A percentile compares a stretch with the other conserved stretches of the same genome.
Conservation (phyloP, 306 rosid genomes). For the Spatholobus suberectus region DNA sequence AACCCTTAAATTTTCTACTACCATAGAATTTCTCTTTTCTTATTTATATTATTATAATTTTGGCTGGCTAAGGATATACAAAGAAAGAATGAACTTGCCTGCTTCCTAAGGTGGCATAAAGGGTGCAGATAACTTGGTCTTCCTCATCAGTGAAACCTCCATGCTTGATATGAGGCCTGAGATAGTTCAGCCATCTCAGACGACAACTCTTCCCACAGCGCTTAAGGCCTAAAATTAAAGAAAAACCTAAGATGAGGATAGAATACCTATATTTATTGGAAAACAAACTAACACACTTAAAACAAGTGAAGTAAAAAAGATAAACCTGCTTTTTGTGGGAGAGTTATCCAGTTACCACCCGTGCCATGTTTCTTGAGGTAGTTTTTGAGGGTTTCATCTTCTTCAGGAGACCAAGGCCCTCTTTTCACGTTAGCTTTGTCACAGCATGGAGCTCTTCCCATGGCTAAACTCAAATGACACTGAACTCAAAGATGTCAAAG, state of each 20-base stretch:
- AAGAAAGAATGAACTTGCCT: conserved; percentile 26
- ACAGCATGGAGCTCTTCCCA: conserved; percentile 53
- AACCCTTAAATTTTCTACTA: background rate
- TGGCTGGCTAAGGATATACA: background rate
- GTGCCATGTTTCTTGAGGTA: conserved; percentile 46
- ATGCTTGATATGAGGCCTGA: conserved; percentile 49
- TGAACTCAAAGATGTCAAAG: background rate
- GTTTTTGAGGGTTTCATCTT: conserved; percentile 37
- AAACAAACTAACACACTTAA: background rate
- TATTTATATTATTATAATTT: background rate
- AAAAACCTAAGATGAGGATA: background rate
- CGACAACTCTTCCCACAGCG: conserved; percentile 50
- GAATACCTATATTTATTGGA: background rate
- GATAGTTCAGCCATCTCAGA: conserved; percentile 49
- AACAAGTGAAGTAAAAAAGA: background rate
- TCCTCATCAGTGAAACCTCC: conserved; percentile 45
- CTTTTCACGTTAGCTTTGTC: conserved; percentile 51
- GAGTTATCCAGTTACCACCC: conserved; percentile 43
- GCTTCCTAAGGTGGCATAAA: conserved; percentile 43
- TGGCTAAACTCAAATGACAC: background rate
- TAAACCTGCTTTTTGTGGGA: conserved; percentile 48
- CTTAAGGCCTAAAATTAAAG: conserved; percentile 36
- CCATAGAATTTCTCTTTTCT: background rate
- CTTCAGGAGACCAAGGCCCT: conserved; percentile 41
- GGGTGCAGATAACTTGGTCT: conserved; percentile 47